phyloP scores from a whole-genome alignment of 169 alveolate species.

The Babesia bovis region DNA sequence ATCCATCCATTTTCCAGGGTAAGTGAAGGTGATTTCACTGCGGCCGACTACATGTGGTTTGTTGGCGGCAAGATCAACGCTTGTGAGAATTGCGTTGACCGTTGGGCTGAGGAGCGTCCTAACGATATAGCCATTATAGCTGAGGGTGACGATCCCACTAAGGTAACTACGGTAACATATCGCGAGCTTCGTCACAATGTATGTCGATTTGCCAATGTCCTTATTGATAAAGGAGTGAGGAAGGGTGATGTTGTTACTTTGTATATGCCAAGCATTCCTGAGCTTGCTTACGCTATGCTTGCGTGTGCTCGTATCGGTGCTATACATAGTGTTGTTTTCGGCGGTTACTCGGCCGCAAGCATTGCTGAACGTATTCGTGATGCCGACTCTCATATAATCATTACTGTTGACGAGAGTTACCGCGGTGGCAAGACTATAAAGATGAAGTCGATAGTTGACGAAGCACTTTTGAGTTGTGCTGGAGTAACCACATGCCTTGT shows the following conservation, averaged over 20 bases:
- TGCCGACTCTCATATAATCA: slow-evolving; percentile 74
- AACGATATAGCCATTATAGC: slow-evolving; percentile 82
- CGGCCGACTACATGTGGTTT: slow-evolving; percentile 84
- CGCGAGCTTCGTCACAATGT: slow-evolving; percentile 76
- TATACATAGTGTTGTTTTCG: slow-evolving; percentile 95
- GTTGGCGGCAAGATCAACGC: slow-evolving; percentile 87
- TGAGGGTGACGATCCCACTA: slow-evolving; percentile 87
- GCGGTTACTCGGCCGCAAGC: slow-evolving; percentile 95
- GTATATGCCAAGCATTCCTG: slow-evolving; percentile 96
- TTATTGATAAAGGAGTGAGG: slow-evolving; percentile 86
- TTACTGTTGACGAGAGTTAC: slow-evolving; percentile 59
- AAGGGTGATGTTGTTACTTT: slow-evolving; percentile 94
- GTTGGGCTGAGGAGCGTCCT: slow-evolving; percentile 89
- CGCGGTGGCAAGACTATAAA: slow-evolving; percentile 61
- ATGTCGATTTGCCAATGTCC: slow-evolving; percentile 88
- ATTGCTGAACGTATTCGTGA: slow-evolving; percentile 90
- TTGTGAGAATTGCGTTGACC: slow-evolving; percentile 91
- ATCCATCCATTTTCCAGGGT: slow-evolving; percentile 57
- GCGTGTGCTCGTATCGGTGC: slow-evolving; percentile 98
- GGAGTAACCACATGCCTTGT: slow-evolving; percentile 46
- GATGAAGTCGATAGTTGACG: slow-evolving; percentile 60
- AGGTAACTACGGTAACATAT: slow-evolving; percentile 75
- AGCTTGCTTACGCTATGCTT: slow-evolving; percentile 87
- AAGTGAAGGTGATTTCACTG: slow-evolving; percentile 66
- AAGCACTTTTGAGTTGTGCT: slow-evolving; percentile 51